These are phyloP conservation scores for Articulospora tetracladia DNA, from an alignment of 495 filamentous ascomycete genomes.

Conservation along the genomic window DNA sequence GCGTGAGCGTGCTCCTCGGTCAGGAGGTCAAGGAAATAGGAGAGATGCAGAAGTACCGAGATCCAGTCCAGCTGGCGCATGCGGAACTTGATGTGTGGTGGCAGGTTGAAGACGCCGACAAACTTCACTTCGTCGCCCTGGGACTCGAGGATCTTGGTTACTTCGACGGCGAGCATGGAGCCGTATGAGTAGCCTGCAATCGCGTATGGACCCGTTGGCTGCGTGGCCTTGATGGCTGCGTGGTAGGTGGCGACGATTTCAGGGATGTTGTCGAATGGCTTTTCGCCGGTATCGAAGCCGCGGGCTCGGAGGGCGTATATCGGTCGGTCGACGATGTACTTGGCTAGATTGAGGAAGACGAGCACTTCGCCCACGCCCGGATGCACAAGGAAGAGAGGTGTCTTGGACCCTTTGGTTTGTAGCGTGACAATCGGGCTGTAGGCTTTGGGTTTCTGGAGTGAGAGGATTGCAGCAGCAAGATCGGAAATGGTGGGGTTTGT, in stretches of 20 bases:
- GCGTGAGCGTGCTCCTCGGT: slow-evolving; percentile 30
- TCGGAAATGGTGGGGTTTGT: slow-evolving; percentile 33
- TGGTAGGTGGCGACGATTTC: slow-evolving; percentile 36
- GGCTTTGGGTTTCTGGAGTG: slow-evolving; percentile 4
- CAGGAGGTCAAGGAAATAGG: slow-evolving; percentile 46
- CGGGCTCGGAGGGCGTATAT: slow-evolving; percentile 50
- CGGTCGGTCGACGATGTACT: slow-evolving; percentile 43
- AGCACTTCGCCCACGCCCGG: slow-evolving; percentile 56
- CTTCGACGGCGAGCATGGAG: slow-evolving; percentile 49
- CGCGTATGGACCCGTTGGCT: slow-evolving; percentile 52
- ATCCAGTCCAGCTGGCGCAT: slow-evolving; percentile 46
- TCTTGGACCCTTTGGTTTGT: slow-evolving; percentile 31
- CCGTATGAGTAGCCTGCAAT: slow-evolving; percentile 55
- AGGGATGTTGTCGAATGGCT: slow-evolving; percentile 5
- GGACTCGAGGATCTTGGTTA: slow-evolving; percentile 41
- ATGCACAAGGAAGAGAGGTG: slow-evolving; percentile 54
- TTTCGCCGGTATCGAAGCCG: slow-evolving; percentile 31
- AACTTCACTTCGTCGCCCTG: slow-evolving; percentile 29
- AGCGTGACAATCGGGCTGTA: slow-evolving; percentile 48
- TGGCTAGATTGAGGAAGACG: slow-evolving; percentile 47
- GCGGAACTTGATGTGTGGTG: slow-evolving; percentile 48
- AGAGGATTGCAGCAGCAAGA: slow-evolving; percentile 29
- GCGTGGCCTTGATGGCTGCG: slow-evolving; percentile 38
- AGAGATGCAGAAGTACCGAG: slow-evolving; percentile 40
- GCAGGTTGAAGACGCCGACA: slow-evolving; percentile 37